These are phyloP conservation scores for Ganoderma leucocontextum DNA, from an alignment of 1,284 basidiomycete species.

Conservation along the genomic window DNA sequence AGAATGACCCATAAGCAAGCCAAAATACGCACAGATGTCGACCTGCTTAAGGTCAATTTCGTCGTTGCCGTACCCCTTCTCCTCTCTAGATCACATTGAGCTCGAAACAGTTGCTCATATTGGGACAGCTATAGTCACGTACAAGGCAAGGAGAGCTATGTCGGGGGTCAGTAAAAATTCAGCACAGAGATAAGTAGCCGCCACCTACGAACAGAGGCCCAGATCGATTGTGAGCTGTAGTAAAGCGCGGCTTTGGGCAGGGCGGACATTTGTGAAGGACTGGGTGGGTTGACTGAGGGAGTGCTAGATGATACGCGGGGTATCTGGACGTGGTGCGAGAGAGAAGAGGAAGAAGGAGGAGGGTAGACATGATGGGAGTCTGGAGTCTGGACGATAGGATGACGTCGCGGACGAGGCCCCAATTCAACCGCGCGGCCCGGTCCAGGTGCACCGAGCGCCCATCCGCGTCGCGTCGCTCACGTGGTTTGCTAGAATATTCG, in stretches of 20 bases:
- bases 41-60: constrained; percentile 72
- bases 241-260: constrained; percentile 48
- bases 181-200: constrained; percentile 7
- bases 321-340: constrained; percentile 11
- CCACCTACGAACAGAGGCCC: constrained; percentile 68
- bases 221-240: constrained; percentile 62
- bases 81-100: constrained; percentile 52
- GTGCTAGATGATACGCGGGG: constrained; percentile 1
- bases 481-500: constrained; percentile 35
- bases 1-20: constrained; percentile 1
- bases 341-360: constrained; percentile 16
- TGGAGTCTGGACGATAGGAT: constrained; percentile 18
- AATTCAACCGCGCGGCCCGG: background rate
- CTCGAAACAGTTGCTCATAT: constrained; percentile 18
- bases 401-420: constrained; percentile 22
- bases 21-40: constrained; percentile 56
- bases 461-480: constrained; percentile 26
- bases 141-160: constrained; percentile 59
- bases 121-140: constrained; percentile 35
- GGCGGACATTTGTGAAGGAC: constrained; percentile 28
- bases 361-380: constrained; percentile 22
- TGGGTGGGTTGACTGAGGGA: background rate
- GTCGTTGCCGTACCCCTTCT: constrained; percentile 78
- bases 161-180: constrained; percentile 15
- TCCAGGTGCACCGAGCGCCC: background rate